A percentile compares a stretch with the other conserved stretches of the same genome.
These are phyloP conservation scores for Myxozyma monticola DNA, from an alignment of 805 yeast genomes.

Conservation along the genomic window DNA sequence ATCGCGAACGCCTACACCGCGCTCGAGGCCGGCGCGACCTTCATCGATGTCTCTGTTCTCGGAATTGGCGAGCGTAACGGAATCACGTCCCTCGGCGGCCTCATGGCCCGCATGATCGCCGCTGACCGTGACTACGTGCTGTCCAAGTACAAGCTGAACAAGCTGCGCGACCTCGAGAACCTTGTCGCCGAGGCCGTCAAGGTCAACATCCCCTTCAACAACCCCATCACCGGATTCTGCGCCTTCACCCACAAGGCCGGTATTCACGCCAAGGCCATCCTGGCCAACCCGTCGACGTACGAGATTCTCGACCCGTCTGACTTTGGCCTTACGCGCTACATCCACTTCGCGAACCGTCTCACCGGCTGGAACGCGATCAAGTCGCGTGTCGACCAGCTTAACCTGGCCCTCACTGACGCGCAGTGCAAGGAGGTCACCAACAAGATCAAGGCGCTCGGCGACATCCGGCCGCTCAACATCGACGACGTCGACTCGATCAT, in stretches of 20 bases:
- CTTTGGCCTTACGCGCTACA: slow-evolving; percentile 93
- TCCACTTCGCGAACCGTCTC: slow-evolving; percentile 95
- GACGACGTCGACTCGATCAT: slow-evolving; percentile 98
- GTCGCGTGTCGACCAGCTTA: slow-evolving; percentile 95
- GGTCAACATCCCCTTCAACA: slow-evolving; percentile 96
- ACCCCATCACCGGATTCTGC: slow-evolving; percentile 98
- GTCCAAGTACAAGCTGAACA: slow-evolving; percentile 91
- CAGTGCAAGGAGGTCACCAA: slow-evolving; percentile 93
- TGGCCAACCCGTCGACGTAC: slow-evolving; percentile 98
- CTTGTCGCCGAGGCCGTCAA: slow-evolving; percentile 96
- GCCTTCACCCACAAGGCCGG: slow-evolving; percentile 99
- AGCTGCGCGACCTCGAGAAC: slow-evolving; percentile 92
- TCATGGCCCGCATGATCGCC: slow-evolving; percentile 99
- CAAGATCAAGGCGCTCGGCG: slow-evolving; percentile 92
- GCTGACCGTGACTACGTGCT: slow-evolving; percentile 96
- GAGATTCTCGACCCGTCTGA: slow-evolving; percentile 93
- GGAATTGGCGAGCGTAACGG: slow-evolving; percentile 99
- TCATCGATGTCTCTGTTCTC: slow-evolving; percentile 90
- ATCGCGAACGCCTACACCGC: slow-evolving; percentile 98
- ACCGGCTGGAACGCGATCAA: slow-evolving; percentile 99
- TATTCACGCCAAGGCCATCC: slow-evolving; percentile 96
- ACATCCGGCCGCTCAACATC: slow-evolving; percentile 87
- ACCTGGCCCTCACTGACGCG: slow-evolving; percentile 82
- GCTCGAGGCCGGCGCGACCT: slow-evolving; percentile 93
- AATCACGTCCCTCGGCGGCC: slow-evolving; percentile 94